These are phyloP conservation scores for Podospora conica DNA, from an alignment of 495 filamentous ascomycete species.

Conservation along the genomic window DNA sequence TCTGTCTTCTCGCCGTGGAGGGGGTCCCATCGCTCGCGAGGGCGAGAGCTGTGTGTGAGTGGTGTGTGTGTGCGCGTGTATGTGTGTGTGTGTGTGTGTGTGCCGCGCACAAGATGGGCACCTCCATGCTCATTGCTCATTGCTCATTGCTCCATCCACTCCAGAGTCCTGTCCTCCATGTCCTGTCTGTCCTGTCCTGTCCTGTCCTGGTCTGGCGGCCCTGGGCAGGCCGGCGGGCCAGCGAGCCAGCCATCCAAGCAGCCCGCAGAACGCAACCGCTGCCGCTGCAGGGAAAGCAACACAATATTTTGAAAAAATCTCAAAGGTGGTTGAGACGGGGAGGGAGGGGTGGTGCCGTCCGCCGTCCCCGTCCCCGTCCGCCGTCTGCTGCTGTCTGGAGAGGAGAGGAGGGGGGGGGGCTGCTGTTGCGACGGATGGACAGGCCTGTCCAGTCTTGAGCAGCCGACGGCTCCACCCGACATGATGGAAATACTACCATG, in stretches of 20 bases:
- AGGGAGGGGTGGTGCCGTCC: neutral
- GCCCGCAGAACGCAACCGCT: neutral
- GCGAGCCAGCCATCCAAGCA: neutral
- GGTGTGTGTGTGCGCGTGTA: neutral
- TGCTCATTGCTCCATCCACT: neutral
- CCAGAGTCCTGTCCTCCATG: too few species aligned
- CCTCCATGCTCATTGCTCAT: too few species aligned
- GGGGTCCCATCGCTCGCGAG: conserved; percentile 9
- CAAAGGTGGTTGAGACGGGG: neutral
- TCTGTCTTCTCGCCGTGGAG: neutral
- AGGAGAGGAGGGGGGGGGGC: neutral
- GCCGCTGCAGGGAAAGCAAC: neutral
- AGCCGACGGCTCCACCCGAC: conserved; percentile 8
- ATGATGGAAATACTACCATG: conserved; percentile 8
- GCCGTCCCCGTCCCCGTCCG: too few species aligned
- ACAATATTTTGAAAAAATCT: neutral
- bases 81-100: neutral
- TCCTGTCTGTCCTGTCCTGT: too few species aligned
- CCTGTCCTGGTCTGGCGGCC: too few species aligned
- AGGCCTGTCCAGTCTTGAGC: neutral
- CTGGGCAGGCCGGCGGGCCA: conserved; percentile 4
- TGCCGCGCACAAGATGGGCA: neutral
- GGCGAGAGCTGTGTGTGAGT: neutral
- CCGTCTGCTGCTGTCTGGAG: neutral
- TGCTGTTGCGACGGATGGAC: neutral